Percentiles rank a stretch among this genome's conserved stretches.
These are phyloP conservation scores for Phoenix roebelenii DNA, from an alignment of 176 grass and related monocot genomes.

Conservation along the genomic window DNA sequence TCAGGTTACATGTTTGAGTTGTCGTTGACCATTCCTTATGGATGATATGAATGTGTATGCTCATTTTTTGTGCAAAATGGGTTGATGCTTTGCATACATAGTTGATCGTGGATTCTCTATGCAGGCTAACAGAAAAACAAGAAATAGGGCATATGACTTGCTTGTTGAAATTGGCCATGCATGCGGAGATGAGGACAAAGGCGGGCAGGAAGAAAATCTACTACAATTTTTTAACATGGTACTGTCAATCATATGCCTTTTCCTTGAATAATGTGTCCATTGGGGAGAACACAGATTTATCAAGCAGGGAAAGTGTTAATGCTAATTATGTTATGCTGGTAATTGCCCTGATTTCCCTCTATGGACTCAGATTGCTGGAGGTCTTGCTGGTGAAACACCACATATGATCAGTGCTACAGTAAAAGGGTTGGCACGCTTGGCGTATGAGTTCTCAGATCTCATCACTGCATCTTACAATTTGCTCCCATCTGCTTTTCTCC, in stretches of 20 bases:
- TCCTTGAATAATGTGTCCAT: too few species aligned
- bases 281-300: too few species aligned
- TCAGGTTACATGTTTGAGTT: too few species aligned
- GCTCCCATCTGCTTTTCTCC: conserved; percentile 70
- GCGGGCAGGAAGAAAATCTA: conserved; percentile 54
- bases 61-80: too few species aligned
- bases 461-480: conserved; percentile 76
- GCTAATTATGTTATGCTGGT: background rate
- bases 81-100: too few species aligned
- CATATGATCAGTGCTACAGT: conserved; percentile 74
- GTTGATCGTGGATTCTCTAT: background rate
- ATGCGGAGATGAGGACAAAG: conserved; percentile 57
- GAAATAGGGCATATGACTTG: conserved; percentile 87
- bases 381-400: conserved; percentile 68
- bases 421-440: conserved; percentile 83
- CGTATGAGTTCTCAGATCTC: conserved; percentile 87
- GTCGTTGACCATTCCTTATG: too few species aligned
- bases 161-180: conserved; percentile 85
- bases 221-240: conserved; percentile 83
- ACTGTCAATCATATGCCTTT: conserved; percentile 1
- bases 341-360: conserved; percentile 6
- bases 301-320: background rate
- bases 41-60: too few species aligned
- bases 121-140: conserved; percentile 88
- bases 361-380: conserved; percentile 60